phyloP scores from a whole-genome alignment of 768 basidiomycete genomes.

The Phaffia australis region DNA sequence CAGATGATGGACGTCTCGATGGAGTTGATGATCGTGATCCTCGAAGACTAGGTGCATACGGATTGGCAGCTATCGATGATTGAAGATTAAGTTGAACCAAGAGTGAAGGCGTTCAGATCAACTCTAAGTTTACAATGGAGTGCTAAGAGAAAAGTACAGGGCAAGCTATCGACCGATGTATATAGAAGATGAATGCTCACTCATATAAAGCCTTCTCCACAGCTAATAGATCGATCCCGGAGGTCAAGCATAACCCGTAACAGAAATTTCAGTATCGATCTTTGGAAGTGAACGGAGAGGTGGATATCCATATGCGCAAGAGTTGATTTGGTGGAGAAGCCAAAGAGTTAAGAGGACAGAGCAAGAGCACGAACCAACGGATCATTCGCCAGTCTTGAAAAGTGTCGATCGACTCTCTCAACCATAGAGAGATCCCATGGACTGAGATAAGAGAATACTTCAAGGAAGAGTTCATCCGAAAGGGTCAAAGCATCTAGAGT shows the following conservation, averaged over 20 bases:
- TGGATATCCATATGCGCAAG: background rate
- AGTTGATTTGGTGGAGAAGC: background rate
- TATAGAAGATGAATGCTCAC: background rate
- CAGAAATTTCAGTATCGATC: too few species aligned
- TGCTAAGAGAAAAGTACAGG: too few species aligned
- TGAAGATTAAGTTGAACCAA: too few species aligned
- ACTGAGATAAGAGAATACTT: slow-evolving; percentile 5
- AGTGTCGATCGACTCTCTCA: slow-evolving; percentile 21
- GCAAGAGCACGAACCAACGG: background rate
- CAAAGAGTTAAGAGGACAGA: too few species aligned
- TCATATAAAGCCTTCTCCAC: slow-evolving; percentile 8
- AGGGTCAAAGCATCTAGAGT: slow-evolving; percentile 10
- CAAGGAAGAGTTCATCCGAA: slow-evolving; percentile 24
- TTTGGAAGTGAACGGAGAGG: background rate
- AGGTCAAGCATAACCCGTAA: background rate
- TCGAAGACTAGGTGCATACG: too few species aligned
- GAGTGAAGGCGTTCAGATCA: too few species aligned
- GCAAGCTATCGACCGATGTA: too few species aligned
- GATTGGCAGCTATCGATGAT: too few species aligned
- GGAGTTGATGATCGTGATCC: too few species aligned
- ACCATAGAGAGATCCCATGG: slow-evolving; percentile 6
- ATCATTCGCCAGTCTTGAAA: slow-evolving; percentile 21
- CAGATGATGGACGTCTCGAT: too few species aligned
- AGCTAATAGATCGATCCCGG: background rate
- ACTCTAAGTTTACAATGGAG: too few species aligned